Conservation (phyloP, 495 filamentous ascomycete species). For the Thozetella sp. region DNA sequence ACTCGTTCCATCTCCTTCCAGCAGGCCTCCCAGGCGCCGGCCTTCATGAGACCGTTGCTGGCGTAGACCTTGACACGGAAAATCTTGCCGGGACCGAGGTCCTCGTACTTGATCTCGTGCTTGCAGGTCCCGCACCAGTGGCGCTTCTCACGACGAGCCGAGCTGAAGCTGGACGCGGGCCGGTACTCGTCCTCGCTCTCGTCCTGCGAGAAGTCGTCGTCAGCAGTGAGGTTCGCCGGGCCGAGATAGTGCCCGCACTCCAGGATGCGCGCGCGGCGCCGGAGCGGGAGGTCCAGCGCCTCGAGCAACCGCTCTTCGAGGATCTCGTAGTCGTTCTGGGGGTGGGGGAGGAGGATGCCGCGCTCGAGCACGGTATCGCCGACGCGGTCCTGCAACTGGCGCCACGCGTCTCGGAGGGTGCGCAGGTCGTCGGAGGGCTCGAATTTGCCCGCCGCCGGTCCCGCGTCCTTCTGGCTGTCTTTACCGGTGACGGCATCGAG, state of each 20-base stretch:
- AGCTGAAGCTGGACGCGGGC: slow-evolving; percentile 18
- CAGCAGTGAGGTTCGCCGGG: slow-evolving; percentile 37
- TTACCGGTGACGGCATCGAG: slow-evolving; percentile 24
- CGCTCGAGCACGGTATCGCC: slow-evolving; percentile 80
- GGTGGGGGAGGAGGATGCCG: slow-evolving; percentile 86
- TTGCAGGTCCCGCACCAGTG: slow-evolving; percentile 65
- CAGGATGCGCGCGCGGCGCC: slow-evolving; percentile 63
- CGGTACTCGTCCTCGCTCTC: slow-evolving; percentile 49
- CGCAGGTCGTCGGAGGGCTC: slow-evolving; percentile 56
- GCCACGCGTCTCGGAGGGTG: slow-evolving; percentile 69
- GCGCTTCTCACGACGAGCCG: slow-evolving; percentile 37
- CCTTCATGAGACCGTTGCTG: slow-evolving; percentile 88
- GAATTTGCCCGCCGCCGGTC: slow-evolving; percentile 9
- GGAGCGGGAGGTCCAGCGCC: slow-evolving; percentile 73
- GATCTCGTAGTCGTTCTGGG: slow-evolving; percentile 85
- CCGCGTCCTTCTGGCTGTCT: slow-evolving; percentile 12
- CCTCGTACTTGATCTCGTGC: slow-evolving; percentile 49
- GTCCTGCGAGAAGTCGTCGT: slow-evolving; percentile 29
- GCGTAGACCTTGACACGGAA: slow-evolving; percentile 92
- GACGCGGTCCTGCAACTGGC: slow-evolving; percentile 72
- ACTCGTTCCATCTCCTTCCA: slow-evolving; percentile 98
- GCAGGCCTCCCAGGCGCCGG: slow-evolving; percentile 88
- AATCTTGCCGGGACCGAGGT: slow-evolving; percentile 49
- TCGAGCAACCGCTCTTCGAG: slow-evolving; percentile 93
- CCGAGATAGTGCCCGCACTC: slow-evolving; percentile 79